These are phyloP conservation scores for Symbiotaphrina buchneri DNA, from an alignment of 495 filamentous ascomycete genomes.

Conservation along the genomic window DNA sequence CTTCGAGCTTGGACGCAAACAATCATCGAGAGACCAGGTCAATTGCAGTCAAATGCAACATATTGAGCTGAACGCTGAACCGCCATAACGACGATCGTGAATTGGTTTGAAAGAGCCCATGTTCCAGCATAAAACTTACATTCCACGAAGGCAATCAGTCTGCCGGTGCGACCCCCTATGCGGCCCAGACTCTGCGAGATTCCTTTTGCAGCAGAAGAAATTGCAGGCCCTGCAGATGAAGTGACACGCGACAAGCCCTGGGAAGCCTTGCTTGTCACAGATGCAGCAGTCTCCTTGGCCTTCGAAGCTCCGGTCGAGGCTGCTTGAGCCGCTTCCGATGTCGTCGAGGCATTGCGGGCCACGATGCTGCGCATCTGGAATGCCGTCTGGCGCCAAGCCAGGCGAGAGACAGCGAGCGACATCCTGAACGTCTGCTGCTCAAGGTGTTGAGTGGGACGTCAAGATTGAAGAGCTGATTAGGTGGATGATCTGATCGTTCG, in stretches of 20 bases:
- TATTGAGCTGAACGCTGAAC: no score
- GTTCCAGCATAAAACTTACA: slow-evolving; percentile 37
- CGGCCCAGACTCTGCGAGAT: slow-evolving; percentile 40
- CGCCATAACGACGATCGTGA: slow-evolving; percentile 2
- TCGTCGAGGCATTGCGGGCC: slow-evolving; percentile 5
- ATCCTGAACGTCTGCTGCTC: background rate
- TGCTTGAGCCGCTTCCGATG: slow-evolving; percentile 40
- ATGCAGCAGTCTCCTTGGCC: slow-evolving; percentile 38
- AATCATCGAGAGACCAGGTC: no score
- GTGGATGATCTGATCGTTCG: background rate
- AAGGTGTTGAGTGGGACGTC: background rate
- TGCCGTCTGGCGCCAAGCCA: slow-evolving; percentile 3
- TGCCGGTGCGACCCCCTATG: slow-evolving; percentile 70
- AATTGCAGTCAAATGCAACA: no score
- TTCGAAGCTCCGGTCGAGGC: slow-evolving; percentile 33
- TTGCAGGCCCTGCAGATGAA: slow-evolving; percentile 53
- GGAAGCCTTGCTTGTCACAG: slow-evolving; percentile 51
- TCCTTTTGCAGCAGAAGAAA: slow-evolving; percentile 44
- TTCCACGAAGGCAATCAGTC: slow-evolving; percentile 59
- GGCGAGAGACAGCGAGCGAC: slow-evolving; percentile 1
- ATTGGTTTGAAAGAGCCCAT: background rate
- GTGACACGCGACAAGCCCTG: slow-evolving; percentile 71
- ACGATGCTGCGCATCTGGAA: background rate
- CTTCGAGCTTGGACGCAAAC: no score
- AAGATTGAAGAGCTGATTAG: no score